phyloP scores from a whole-genome alignment of 1,284 basidiomycete species.

The Fistulinella cinereoalba region DNA sequence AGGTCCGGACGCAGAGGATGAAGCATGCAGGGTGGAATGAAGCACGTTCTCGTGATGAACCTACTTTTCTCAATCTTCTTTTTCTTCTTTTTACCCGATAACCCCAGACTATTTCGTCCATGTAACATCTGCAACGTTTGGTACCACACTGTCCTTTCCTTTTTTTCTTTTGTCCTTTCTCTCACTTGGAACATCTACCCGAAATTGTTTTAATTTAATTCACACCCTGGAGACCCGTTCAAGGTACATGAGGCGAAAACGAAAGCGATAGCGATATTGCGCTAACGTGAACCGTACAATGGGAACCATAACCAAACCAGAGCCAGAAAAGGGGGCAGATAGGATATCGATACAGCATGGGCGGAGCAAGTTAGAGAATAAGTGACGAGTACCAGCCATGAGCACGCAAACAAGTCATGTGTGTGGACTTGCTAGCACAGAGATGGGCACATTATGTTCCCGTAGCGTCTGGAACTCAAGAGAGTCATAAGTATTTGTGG shows the following conservation, averaged over 20 bases:
- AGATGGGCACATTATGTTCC: conserved; percentile 23
- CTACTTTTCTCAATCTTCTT: background rate
- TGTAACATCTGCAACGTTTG: conserved; percentile 6
- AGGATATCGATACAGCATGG: conserved; percentile 28
- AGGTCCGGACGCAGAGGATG: conserved; percentile 58
- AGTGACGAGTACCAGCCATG: conserved; percentile 7
- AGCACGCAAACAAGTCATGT: conserved; percentile 11
- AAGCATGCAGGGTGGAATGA: no score
- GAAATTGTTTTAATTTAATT: conserved; percentile 8
- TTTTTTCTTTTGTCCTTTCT: background rate
- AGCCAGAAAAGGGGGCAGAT: background rate
- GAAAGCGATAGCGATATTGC: conserved; percentile 10
- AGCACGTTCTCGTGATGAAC: background rate
- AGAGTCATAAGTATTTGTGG: conserved; percentile 27
- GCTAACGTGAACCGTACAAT: conserved; percentile 7
- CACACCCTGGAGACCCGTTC: conserved; percentile 22
- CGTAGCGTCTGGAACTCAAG: conserved; percentile 34
- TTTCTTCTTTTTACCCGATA: background rate
- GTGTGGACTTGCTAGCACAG: conserved; percentile 17
- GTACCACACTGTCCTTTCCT: background rate
- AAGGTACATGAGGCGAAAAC: conserved; percentile 11
- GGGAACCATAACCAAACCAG: conserved; percentile 2
- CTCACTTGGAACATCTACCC: background rate
- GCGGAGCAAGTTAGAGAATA: conserved; percentile 24
- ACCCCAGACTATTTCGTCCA: background rate